Conservation (phyloP, 2,329 filamentous ascomycete genomes). For the Ophiocordyceps sinensis region DNA sequence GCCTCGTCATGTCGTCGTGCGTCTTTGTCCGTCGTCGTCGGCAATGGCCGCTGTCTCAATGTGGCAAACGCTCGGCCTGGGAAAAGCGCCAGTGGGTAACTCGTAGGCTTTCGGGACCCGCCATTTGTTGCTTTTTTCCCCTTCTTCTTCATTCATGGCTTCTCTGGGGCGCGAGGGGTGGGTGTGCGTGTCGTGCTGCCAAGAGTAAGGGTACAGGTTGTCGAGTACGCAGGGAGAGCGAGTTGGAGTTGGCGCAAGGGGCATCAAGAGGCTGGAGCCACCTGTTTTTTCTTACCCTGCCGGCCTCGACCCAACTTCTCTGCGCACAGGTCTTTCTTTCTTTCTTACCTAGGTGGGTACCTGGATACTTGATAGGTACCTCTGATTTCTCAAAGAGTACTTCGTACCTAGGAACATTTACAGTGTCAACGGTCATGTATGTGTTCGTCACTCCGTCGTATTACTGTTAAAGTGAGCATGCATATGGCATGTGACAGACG, state of each 20-base stretch:
- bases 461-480: too few relatives aligned
- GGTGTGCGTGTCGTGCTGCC: not conserved
- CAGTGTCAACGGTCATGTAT: too few relatives aligned
- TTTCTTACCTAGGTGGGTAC: too few relatives aligned
- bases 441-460: too few relatives aligned
- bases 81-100: not conserved
- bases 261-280: constrained; percentile 1
- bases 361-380: too few relatives aligned
- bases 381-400: too few relatives aligned
- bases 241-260: constrained; percentile 4
- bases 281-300: not conserved
- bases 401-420: too few relatives aligned
- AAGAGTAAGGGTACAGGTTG: not conserved
- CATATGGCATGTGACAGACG: too few relatives aligned
- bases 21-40: not conserved
- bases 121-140: not conserved
- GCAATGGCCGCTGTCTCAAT: not conserved
- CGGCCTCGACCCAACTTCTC: not conserved
- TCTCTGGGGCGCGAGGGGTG: not conserved
- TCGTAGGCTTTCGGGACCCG: not conserved
- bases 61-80: not conserved
- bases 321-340: too few relatives aligned
- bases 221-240: not conserved
- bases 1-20: not conserved
- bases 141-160: not conserved